Evolutionary conservation across 1,139 yeast genomes (phyloP).

Genomic region (Lodderomyces pseudojiufengensis): DNA sequence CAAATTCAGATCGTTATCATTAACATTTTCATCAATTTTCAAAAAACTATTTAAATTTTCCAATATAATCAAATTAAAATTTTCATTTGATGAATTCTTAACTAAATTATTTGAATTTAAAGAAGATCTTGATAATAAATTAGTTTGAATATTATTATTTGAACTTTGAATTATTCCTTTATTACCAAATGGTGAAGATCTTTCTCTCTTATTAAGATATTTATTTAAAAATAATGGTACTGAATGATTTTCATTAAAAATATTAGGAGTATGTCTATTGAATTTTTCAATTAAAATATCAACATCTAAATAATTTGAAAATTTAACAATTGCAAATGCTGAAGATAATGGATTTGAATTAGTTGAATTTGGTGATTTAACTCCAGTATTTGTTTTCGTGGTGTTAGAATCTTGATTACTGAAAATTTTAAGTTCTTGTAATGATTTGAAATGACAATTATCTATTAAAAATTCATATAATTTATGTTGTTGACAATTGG

Average conservation of each 20-base stretch:
- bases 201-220: slow-evolving; percentile 27
- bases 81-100: slow-evolving; percentile 9
- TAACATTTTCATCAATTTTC: slow-evolving; percentile 15
- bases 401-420: slow-evolving; percentile 11
- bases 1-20: not conserved
- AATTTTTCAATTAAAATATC: slow-evolving; percentile 25
- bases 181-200: slow-evolving; percentile 10
- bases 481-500: slow-evolving; percentile 8
- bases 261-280: slow-evolving; percentile 21
- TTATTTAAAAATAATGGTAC: slow-evolving; percentile 26
- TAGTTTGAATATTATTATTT: too few species aligned
- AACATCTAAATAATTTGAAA: slow-evolving; percentile 36
- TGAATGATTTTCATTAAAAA: slow-evolving; percentile 28
- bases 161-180: not conserved
- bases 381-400: not conserved
- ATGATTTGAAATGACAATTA: slow-evolving; percentile 24
- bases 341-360: slow-evolving; percentile 3
- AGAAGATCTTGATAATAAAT: not conserved
- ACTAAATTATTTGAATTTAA: not conserved
- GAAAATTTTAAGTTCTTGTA: slow-evolving; percentile 29
- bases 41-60: slow-evolving; percentile 41
- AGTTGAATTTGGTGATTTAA: not conserved
- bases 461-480: slow-evolving; percentile 25
- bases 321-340: slow-evolving; percentile 34
- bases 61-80: slow-evolving; percentile 34